These are phyloP conservation scores for Diaporthe aspalathi DNA, from an alignment of 2,329 filamentous ascomycete genomes.

Conservation along the genomic window DNA sequence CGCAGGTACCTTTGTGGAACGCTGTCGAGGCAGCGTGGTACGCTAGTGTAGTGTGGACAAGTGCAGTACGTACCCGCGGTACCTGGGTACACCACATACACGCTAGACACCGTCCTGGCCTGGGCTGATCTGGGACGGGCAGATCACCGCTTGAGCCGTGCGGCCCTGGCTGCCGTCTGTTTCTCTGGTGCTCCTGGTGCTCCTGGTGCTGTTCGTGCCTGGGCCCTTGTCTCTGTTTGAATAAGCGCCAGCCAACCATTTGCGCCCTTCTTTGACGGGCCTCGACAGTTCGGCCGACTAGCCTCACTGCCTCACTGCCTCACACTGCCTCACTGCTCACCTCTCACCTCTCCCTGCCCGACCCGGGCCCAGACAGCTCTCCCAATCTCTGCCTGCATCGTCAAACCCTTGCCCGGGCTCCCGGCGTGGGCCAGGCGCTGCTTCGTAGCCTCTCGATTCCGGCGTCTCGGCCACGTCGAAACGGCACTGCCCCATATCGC, in stretches of 20 bases:
- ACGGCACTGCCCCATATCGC: slow-evolving; percentile 41
- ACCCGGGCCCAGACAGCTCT: slow-evolving; percentile 19
- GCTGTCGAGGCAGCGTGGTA: too few relatives aligned
- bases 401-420: not conserved
- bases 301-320: too few relatives aligned
- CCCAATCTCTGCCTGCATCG: slow-evolving; percentile 8
- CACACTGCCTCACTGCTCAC: slow-evolving; percentile 34
- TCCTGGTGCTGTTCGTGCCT: slow-evolving; percentile 16
- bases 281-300: too few relatives aligned
- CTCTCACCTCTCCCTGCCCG: slow-evolving; percentile 8
- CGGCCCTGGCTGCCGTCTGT: slow-evolving; percentile 10
- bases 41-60: too few relatives aligned
- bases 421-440: slow-evolving; percentile 31
- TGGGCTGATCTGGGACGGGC: slow-evolving; percentile 22
- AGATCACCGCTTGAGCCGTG: slow-evolving; percentile 22
- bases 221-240: slow-evolving; percentile 32
- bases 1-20: too few relatives aligned
- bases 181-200: too few relatives aligned
- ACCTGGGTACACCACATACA: not conserved
- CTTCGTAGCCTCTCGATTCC: slow-evolving; percentile 40
- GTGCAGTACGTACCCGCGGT: not conserved
- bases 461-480: slow-evolving; percentile 38
- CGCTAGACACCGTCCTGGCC: slow-evolving; percentile 1
- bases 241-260: slow-evolving; percentile 38
- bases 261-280: slow-evolving; percentile 12